Conservation (phyloP, 1,284 basidiomycete genomes). For the Heliocybe sulcata region DNA sequence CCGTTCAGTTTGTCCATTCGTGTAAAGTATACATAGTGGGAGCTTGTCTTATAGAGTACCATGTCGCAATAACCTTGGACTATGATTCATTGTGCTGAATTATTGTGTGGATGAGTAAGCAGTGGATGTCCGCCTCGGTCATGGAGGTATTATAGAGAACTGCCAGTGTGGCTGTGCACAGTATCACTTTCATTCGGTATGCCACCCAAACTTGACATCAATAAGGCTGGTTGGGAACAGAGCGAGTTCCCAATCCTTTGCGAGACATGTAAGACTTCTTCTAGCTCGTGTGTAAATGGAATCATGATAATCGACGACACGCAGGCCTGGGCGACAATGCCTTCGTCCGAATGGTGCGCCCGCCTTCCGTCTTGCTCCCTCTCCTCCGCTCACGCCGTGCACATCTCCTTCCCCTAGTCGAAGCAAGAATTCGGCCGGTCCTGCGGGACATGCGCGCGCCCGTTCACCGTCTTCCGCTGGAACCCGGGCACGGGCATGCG, state of each 20-base stretch:
- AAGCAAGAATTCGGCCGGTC: conserved; percentile 96
- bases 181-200: background rate
- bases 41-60: background rate
- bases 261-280: conserved; percentile 71
- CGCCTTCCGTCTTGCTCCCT: conserved; percentile 3
- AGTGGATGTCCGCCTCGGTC: no score
- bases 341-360: conserved; percentile 81
- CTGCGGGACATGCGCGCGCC: conserved; percentile 92
- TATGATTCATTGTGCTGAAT: no score
- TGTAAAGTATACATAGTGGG: conserved; percentile 46
- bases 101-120: no score
- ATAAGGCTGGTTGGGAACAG: conserved; percentile 89
- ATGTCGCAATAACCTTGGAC: background rate
- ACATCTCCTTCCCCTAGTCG: conserved; percentile 55
- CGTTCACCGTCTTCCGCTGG: conserved; percentile 98
- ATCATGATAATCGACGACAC: conserved; percentile 8
- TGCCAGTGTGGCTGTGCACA: background rate
- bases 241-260: conserved; percentile 88
- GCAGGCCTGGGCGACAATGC: conserved; percentile 83
- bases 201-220: conserved; percentile 71
- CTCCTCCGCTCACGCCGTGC: background rate
- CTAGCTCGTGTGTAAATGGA: background rate
- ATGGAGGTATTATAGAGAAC: background rate
- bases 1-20: conserved; percentile 81
- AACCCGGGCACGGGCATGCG: conserved; percentile 91